Base-by-base conservation (phyloP, 768 basidiomycete genomes). In the Strobilomyces dryophilus region DNA sequence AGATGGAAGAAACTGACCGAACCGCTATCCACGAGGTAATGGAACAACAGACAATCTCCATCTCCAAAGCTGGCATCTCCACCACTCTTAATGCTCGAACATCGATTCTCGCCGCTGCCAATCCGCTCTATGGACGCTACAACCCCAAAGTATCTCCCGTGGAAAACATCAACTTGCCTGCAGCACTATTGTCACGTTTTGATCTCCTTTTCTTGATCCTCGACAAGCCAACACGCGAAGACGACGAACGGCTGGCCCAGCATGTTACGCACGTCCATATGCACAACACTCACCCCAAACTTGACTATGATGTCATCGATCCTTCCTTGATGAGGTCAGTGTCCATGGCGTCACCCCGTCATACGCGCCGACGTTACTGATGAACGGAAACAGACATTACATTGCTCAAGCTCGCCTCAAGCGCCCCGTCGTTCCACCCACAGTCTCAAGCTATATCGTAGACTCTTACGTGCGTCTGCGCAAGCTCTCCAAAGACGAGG, bases 21-120 rank as follows among this genome's bases (percentile, higher is more conserved):
- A 98, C 97, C 2, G 92, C 97, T 14, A 98, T 99, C 56, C 97
- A 99, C 74, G 97, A 99, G 79, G 97, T 99, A 55, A 99, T 99
- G 97, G 95, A 98, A 73, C 97, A 98, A 70, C 97, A 99, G 73
- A 99, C 97, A 0, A 98, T 99, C 52, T 98, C 95, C 3, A 99
- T 99, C 57, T 97, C 97, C 40, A 99, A 98, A 72, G 97, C 97
- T 5, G 97, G 97, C 21, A 99, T 99, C 66, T 95, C 95, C 9
- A 99, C 97, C 8, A 98, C 97, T 1, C 79, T 99, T 44, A 98
- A 98, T 64, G 97, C 97, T 24, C 86, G 97, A 47, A 95, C 95
- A 2, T 98, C 97, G 8, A 92, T 99, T 65, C 83, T 99, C 14
- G 97, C 97, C 4, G 97, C 97, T 11, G 97, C 97, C 52, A 99